phyloP scores from a whole-genome alignment of 495 filamentous ascomycete genomes.

The Xylaria castorea region DNA sequence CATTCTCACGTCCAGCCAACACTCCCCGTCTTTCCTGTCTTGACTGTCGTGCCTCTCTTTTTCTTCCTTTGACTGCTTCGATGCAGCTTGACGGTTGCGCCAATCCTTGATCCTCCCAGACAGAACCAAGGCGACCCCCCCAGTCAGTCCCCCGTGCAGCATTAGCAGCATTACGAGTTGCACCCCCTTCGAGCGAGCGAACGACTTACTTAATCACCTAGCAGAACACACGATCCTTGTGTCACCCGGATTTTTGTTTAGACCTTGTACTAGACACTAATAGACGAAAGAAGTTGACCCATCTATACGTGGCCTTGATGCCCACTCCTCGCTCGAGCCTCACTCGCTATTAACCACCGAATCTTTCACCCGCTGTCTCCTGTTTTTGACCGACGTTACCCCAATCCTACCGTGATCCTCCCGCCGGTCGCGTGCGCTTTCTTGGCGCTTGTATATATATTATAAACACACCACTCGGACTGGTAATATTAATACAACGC shows the following conservation, averaged over 20 bases:
- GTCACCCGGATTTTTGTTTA: slow-evolving; percentile 7
- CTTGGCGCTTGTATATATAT: slow-evolving; percentile 27
- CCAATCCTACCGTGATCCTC: slow-evolving; percentile 22
- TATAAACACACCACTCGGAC: slow-evolving; percentile 4
- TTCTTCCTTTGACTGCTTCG: not conserved
- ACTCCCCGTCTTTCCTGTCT: not conserved
- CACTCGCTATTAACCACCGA: not conserved
- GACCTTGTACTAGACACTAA: not conserved
- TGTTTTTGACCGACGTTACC: slow-evolving; percentile 25
- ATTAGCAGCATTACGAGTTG: not conserved
- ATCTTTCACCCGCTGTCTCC: not conserved
- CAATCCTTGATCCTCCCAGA: slow-evolving; percentile 18
- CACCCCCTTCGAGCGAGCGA: not conserved
- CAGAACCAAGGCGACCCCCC: not conserved
- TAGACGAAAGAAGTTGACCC: not conserved
- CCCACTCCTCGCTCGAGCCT: slow-evolving; percentile 1
- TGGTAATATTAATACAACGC: slow-evolving; percentile 19
- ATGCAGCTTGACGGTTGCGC: slow-evolving; percentile 16
- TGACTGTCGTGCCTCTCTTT: not conserved
- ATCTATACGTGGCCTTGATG: slow-evolving; percentile 15
- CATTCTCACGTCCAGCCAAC: not conserved
- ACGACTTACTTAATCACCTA: not conserved
- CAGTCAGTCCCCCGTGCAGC: not conserved
- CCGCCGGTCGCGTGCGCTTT: slow-evolving; percentile 22
- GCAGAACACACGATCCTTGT: not conserved